Evolutionary conservation across 257 asterid species (phyloP).

Genomic region (Primulina huaijiensis): DNA sequence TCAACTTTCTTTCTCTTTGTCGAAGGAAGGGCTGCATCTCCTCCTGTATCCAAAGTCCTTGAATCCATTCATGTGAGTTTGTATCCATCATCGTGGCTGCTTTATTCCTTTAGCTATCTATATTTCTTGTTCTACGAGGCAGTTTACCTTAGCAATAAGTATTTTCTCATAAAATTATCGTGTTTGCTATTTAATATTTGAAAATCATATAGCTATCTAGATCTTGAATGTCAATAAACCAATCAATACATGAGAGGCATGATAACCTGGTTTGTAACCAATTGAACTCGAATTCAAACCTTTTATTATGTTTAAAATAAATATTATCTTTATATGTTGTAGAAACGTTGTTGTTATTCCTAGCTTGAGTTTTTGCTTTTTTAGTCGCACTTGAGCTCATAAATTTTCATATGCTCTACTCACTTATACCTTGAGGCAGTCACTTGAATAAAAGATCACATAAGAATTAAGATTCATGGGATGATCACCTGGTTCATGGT

Average conservation of each 20-base stretch:
- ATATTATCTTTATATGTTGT: no score
- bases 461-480: not conserved
- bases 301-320: no score
- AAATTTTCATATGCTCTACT: not conserved
- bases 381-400: not conserved
- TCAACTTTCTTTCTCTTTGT: slow-evolving; percentile 70
- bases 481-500: not conserved
- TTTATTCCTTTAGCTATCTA: slow-evolving; percentile 4
- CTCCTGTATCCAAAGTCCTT: slow-evolving; percentile 65
- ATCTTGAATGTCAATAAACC: not conserved
- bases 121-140: slow-evolving; percentile 3
- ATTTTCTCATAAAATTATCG: not conserved
- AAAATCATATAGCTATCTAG: not conserved
- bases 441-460: not conserved
- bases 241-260: not conserved
- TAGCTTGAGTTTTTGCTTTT: not conserved
- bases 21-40: slow-evolving; percentile 84
- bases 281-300: not conserved
- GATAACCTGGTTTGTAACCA: not conserved
- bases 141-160: not conserved
- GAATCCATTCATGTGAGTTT: slow-evolving; percentile 75
- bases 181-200: not conserved
- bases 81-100: slow-evolving; percentile 8
- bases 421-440: not conserved
- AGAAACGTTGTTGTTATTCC: no score